Conservation (phyloP, 495 filamentous ascomycete species). For the Aspergillus sclerotioniger region DNA sequence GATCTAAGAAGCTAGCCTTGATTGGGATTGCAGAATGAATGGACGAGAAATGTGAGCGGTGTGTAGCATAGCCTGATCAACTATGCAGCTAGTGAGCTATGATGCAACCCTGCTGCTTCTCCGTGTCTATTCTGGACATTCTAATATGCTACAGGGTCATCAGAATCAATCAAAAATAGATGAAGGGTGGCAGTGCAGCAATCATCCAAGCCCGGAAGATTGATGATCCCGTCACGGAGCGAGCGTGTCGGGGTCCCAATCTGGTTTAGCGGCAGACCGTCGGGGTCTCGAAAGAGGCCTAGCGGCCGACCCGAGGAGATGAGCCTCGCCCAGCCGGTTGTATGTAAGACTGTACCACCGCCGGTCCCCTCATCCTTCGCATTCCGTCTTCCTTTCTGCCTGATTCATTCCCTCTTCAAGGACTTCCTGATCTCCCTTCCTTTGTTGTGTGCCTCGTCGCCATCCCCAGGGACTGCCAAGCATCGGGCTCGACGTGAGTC, state of each 20-base stretch:
- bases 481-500: background rate
- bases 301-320: background rate
- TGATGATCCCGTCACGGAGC: background rate
- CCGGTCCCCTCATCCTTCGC: constrained; percentile 6
- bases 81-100: too few relatives aligned
- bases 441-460: background rate
- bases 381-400: background rate
- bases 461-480: background rate
- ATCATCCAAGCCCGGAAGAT: background rate
- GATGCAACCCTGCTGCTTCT: too few relatives aligned
- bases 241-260: constrained; percentile 34
- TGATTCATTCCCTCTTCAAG: background rate
- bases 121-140: too few relatives aligned
- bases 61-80: too few relatives aligned
- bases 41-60: too few relatives aligned
- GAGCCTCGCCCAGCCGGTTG: constrained; percentile 3
- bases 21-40: too few relatives aligned
- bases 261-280: constrained; percentile 26
- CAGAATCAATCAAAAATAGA: too few relatives aligned
- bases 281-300: constrained; percentile 18
- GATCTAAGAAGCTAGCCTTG: too few relatives aligned
- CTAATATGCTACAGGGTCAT: background rate
- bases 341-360: background rate
- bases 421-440: background rate
- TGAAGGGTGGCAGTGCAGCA: background rate